Evolutionary conservation across 2,329 filamentous ascomycete genomes (phyloP).

Genomic region (Orbilia ellipsospora): DNA sequence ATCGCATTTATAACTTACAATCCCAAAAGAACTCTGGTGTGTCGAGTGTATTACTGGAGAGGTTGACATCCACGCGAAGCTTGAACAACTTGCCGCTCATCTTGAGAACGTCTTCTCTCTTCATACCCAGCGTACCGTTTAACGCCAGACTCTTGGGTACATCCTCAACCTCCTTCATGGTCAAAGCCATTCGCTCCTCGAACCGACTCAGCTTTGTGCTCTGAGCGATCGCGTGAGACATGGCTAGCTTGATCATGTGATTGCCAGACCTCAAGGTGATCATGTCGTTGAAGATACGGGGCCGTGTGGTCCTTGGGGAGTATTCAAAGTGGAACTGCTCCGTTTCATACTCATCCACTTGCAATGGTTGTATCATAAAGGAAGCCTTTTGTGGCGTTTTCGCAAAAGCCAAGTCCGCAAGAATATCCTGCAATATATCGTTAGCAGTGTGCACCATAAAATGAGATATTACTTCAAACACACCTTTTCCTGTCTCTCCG

Average conservation of each 20-base stretch:
- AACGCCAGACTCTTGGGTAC: slow-evolving; percentile 89
- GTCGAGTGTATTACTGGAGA: slow-evolving; percentile 87
- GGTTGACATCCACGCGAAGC: slow-evolving; percentile 93
- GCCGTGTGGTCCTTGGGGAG: slow-evolving; percentile 83
- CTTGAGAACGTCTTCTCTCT: slow-evolving; percentile 87
- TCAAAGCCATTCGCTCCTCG: slow-evolving; percentile 93
- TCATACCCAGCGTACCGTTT: slow-evolving; percentile 91
- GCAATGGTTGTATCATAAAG: slow-evolving; percentile 80
- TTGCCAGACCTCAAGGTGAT: slow-evolving; percentile 93
- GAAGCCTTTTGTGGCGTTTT: slow-evolving; percentile 73
- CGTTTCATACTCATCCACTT: slow-evolving; percentile 92
- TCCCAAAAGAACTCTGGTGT: slow-evolving; percentile 99
- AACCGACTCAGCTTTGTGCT: slow-evolving; percentile 97
- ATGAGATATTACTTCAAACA: not conserved
- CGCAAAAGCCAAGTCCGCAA: slow-evolving; percentile 93
- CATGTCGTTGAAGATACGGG: slow-evolving; percentile 94
- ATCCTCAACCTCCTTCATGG: slow-evolving; percentile 91
- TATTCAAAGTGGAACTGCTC: slow-evolving; percentile 99
- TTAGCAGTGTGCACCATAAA: slow-evolving; percentile 18
- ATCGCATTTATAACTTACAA: slow-evolving; percentile 61
- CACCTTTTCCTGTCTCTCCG: slow-evolving; percentile 86
- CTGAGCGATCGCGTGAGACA: slow-evolving; percentile 96
- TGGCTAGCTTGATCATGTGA: slow-evolving; percentile 98
- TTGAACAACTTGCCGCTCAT: slow-evolving; percentile 92
- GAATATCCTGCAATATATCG: slow-evolving; percentile 71